A percentile compares a stretch with the other conserved stretches of the same genome.
These are phyloP conservation scores for Boechera stricta DNA, from an alignment of 345 rosid species.

Conservation along the genomic window DNA sequence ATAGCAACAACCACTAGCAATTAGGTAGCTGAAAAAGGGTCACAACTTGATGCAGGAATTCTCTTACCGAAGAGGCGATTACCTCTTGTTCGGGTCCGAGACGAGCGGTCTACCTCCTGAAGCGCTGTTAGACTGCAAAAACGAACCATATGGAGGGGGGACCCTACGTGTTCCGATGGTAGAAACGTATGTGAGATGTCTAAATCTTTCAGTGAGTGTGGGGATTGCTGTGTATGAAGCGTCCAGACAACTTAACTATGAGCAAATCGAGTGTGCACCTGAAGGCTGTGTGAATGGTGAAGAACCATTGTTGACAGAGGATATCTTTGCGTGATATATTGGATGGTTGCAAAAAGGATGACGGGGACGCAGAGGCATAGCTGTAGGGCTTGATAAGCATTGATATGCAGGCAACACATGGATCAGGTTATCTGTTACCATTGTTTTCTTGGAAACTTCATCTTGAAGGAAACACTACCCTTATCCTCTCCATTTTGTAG, in stretches of 20 bases:
- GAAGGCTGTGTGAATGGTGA: slow-evolving; percentile 44
- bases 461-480: background rate
- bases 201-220: slow-evolving; percentile 91
- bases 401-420: background rate
- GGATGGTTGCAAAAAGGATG: background rate
- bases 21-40: background rate
- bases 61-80: slow-evolving; percentile 78
- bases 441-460: background rate
- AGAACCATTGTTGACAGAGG: slow-evolving; percentile 56
- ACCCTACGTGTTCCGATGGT: slow-evolving; percentile 89
- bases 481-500: background rate
- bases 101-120: slow-evolving; percentile 87
- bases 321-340: slow-evolving; percentile 63
- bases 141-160: slow-evolving; percentile 67
- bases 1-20: background rate
- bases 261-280: slow-evolving; percentile 59
- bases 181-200: slow-evolving; percentile 89
- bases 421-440: background rate
- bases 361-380: background rate
- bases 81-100: slow-evolving; percentile 89
- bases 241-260: slow-evolving; percentile 80
- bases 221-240: slow-evolving; percentile 95
- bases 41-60: slow-evolving; percentile 62
- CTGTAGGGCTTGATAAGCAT: background rate
- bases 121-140: slow-evolving; percentile 72